Conservation (phyloP, 2,329 filamentous ascomycete genomes). For the Ophiostoma angusticollis region DNA sequence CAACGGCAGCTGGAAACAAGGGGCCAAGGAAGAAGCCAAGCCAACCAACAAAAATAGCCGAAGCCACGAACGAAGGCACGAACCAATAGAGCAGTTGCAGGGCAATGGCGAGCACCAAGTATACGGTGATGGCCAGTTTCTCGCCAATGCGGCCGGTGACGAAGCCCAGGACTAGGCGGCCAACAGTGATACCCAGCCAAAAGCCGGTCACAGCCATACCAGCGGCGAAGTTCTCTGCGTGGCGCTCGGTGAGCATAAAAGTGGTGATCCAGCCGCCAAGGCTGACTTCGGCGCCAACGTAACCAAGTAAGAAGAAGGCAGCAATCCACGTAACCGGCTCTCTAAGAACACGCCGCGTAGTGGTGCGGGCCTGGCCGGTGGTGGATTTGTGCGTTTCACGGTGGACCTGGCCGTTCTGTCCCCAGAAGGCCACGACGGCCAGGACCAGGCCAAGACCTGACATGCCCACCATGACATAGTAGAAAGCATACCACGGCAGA, state of each 20-base stretch:
- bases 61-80: conserved; percentile 62
- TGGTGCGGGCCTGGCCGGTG: conserved; percentile 29
- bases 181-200: conserved; percentile 71
- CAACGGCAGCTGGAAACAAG: conserved; percentile 62
- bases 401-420: conserved; percentile 44
- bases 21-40: conserved; percentile 73
- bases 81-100: conserved; percentile 71
- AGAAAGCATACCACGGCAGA: conserved; percentile 59
- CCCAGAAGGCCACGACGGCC: conserved; percentile 48
- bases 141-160: conserved; percentile 63
- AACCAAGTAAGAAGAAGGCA: conserved; percentile 61
- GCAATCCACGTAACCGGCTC: conserved; percentile 56
- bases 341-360: conserved; percentile 30
- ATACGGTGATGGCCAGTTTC: conserved; percentile 49
- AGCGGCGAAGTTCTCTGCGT: conserved; percentile 55
- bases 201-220: conserved; percentile 70
- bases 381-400: conserved; percentile 25
- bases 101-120: conserved; percentile 49
- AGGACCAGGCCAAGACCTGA: conserved; percentile 42
- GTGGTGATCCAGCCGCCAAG: conserved; percentile 60
- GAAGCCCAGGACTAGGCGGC: conserved; percentile 61
- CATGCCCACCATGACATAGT: conserved; percentile 58
- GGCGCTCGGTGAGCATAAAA: conserved; percentile 71
- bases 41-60: conserved; percentile 56
- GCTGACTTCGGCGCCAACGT: conserved; percentile 63